Evolutionary conservation across 106 monocot species (phyloP).

Genomic region (Dendrobium officinale): DNA sequence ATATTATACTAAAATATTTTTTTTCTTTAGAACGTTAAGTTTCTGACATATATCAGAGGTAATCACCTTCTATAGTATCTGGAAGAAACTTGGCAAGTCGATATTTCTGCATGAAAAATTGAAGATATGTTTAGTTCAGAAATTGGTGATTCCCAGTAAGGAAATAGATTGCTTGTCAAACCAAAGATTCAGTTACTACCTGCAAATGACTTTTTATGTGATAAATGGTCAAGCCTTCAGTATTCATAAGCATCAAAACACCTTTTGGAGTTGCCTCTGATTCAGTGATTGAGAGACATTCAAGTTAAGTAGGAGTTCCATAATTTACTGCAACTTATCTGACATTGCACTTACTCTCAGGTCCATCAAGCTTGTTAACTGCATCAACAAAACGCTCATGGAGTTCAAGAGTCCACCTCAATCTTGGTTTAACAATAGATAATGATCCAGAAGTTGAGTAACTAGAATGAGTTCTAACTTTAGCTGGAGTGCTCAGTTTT

Average conservation of each 20-base stretch:
- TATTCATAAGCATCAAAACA: slow-evolving; percentile 88
- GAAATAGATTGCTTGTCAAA: background rate
- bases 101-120: slow-evolving; percentile 61
- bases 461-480: slow-evolving; percentile 27
- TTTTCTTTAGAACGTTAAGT: background rate
- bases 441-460: slow-evolving; percentile 20
- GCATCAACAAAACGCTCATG: slow-evolving; percentile 87
- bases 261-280: slow-evolving; percentile 94
- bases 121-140: background rate
- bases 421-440: slow-evolving; percentile 46
- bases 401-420: slow-evolving; percentile 88
- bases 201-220: slow-evolving; percentile 96
- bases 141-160: background rate
- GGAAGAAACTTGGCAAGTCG: slow-evolving; percentile 79
- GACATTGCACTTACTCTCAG: slow-evolving; percentile 55
- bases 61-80: slow-evolving; percentile 75
- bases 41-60: background rate
- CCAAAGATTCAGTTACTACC: slow-evolving; percentile 26
- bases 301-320: background rate
- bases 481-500: slow-evolving; percentile 12
- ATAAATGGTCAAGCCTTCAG: slow-evolving; percentile 85
- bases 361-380: slow-evolving; percentile 80
- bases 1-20: no score
- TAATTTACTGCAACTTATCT: background rate
- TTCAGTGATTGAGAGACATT: slow-evolving; percentile 5